A percentile compares a stretch with the other conserved stretches of the same genome.
phyloP scores from a whole-genome alignment of 2,329 filamentous ascomycete genomes.

The Colletotrichum tamarilloi region DNA sequence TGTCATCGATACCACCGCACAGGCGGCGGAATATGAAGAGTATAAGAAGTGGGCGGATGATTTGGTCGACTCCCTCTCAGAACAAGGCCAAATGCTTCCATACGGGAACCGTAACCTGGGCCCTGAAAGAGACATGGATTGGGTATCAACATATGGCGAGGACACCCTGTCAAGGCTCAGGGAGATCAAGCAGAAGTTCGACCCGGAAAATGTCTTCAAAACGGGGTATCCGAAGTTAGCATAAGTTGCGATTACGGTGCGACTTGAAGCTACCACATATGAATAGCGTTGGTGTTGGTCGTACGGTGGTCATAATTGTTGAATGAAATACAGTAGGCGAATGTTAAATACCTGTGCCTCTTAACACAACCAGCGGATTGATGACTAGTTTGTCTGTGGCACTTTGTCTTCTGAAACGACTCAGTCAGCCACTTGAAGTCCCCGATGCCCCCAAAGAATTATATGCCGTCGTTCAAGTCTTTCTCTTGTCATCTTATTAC shows the following conservation, averaged over 20 bases:
- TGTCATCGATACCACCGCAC: conserved; percentile 38
- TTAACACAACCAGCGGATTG: too few species aligned
- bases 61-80: conserved; percentile 41
- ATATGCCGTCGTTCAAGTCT: too few species aligned
- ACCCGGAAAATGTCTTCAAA: conserved; percentile 33
- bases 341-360: too few species aligned
- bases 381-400: too few species aligned
- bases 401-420: too few species aligned
- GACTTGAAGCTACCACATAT: not conserved
- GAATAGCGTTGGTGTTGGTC: too few species aligned
- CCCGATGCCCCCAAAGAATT: too few species aligned
- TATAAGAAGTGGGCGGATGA: conserved; percentile 39
- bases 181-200: conserved; percentile 30
- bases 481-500: too few species aligned
- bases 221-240: conserved; percentile 16
- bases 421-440: too few species aligned
- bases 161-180: conserved; percentile 37
- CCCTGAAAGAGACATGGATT: conserved; percentile 36
- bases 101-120: conserved; percentile 34
- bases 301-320: not conserved
- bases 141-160: conserved; percentile 44
- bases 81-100: conserved; percentile 46
- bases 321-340: not conserved
- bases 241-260: not conserved
- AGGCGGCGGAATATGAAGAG: conserved; percentile 40